Conservation (phyloP, 345 rosid species). For the Salix udensis region DNA sequence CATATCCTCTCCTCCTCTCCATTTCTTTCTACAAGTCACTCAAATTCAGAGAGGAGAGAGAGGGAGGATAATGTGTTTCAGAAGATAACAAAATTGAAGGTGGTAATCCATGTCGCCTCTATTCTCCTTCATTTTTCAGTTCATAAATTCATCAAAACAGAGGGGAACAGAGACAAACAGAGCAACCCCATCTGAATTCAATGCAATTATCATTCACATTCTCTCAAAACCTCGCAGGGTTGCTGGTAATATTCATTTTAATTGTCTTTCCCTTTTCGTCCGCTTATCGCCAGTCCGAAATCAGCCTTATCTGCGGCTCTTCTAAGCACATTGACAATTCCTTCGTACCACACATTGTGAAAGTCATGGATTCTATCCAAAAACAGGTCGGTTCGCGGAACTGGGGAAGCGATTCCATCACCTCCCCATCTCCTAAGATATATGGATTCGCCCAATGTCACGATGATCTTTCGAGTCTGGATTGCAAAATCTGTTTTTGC, state of each 20-base stretch:
- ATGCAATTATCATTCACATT: slow-evolving; percentile 27
- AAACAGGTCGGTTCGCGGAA: background rate
- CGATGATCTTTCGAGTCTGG: slow-evolving; percentile 34
- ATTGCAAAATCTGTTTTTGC: slow-evolving; percentile 45
- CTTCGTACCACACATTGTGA: slow-evolving; percentile 3
- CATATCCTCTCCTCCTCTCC: background rate
- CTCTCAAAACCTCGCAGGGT: slow-evolving; percentile 8
- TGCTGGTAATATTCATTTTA: background rate
- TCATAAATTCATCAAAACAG: background rate
- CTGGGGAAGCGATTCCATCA: slow-evolving; percentile 22
- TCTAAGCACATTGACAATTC: background rate
- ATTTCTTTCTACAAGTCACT: background rate
- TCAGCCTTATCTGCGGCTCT: slow-evolving; percentile 8
- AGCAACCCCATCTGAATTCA: slow-evolving; percentile 10
- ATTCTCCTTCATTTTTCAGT: background rate
- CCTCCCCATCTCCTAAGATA: slow-evolving; percentile 20
- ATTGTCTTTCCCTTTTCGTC: background rate
- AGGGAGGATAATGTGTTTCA: background rate
- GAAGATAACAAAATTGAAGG: background rate
- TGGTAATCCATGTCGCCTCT: slow-evolving; percentile 5
- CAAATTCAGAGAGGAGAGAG: background rate
- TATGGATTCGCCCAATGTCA: slow-evolving; percentile 46
- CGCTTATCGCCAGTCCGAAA: slow-evolving; percentile 2
- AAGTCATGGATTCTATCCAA: slow-evolving; percentile 19
- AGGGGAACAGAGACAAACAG: background rate